phyloP scores from a whole-genome alignment of 2,329 filamentous ascomycete genomes.

The Clonostachys solani region DNA sequence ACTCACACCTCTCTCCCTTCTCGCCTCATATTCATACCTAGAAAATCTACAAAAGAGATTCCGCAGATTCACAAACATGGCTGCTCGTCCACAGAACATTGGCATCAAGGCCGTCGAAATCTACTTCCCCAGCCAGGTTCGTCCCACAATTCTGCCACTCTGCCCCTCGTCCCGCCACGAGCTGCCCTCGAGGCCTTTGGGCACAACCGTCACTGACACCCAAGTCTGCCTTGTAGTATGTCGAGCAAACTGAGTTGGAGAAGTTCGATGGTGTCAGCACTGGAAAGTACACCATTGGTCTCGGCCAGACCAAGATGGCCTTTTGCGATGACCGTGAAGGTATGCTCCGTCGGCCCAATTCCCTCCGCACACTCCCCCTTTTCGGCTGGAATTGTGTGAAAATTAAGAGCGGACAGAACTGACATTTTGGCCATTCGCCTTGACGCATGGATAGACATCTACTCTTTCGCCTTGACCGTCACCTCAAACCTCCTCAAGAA shows the following conservation, averaged over 20 bases:
- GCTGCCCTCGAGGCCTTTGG: conserved; percentile 10
- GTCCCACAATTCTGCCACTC: conserved; percentile 19
- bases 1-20: too few species aligned
- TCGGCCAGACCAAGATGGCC: conserved; percentile 88
- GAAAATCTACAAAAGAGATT: too few species aligned
- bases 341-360: conserved; percentile 31
- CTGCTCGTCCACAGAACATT: conserved; percentile 77
- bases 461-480: conserved; percentile 77
- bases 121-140: conserved; percentile 81
- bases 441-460: conserved; percentile 63
- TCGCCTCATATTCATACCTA: too few species aligned
- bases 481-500: conserved; percentile 75
- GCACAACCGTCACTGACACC: conserved; percentile 10
- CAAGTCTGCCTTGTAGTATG: conserved; percentile 53
- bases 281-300: conserved; percentile 88
- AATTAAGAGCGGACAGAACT: background rate
- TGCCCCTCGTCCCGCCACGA: background rate
- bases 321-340: conserved; percentile 89
- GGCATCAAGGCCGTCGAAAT: conserved; percentile 92
- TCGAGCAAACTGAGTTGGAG: conserved; percentile 78
- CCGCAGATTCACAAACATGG: conserved; percentile 43
- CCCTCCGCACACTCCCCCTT: conserved; percentile 2
- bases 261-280: conserved; percentile 79
- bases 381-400: background rate
- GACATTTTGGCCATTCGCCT: background rate